These are phyloP conservation scores for Solanum verrucosum DNA, from an alignment of 257 asterid species.

Conservation along the genomic window DNA sequence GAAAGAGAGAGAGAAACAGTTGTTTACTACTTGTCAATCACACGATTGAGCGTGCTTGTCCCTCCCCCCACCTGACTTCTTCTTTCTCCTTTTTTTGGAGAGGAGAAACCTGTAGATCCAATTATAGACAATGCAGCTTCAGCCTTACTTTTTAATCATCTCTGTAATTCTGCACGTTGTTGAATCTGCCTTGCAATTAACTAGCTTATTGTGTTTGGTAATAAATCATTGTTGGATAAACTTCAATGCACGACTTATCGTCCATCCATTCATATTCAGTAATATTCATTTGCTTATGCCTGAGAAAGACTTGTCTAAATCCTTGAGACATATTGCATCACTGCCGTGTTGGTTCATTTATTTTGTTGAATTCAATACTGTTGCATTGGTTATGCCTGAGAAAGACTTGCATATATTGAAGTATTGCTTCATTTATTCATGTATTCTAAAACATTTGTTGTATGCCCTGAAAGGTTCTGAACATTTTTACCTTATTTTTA, in stretches of 20 bases:
- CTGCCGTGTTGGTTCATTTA: background rate
- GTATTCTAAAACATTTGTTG: background rate
- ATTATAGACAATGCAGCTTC: background rate
- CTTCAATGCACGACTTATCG: background rate
- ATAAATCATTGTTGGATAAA: background rate
- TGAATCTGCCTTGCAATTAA: background rate
- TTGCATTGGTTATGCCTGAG: background rate
- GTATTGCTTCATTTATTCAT: background rate
- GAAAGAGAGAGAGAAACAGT: background rate
- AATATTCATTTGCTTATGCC: background rate
- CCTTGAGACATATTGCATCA: background rate
- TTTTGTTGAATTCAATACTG: background rate
- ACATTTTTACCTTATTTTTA: background rate
- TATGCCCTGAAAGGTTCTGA: background rate
- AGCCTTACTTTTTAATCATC: background rate
- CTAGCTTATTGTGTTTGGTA: background rate
- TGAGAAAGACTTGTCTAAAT: background rate
- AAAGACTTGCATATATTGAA: background rate
- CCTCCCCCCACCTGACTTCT: background rate
- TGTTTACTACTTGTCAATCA: background rate
- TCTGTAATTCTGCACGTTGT: background rate
- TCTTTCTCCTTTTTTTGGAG: background rate
- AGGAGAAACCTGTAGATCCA: background rate
- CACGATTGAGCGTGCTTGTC: background rate
- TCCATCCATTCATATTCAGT: background rate